Percentiles rank a stretch among this genome's conserved stretches.
Evolutionary conservation across 1,284 basidiomycete species (phyloP).

Genomic region (Coniferiporia weirii): DNA sequence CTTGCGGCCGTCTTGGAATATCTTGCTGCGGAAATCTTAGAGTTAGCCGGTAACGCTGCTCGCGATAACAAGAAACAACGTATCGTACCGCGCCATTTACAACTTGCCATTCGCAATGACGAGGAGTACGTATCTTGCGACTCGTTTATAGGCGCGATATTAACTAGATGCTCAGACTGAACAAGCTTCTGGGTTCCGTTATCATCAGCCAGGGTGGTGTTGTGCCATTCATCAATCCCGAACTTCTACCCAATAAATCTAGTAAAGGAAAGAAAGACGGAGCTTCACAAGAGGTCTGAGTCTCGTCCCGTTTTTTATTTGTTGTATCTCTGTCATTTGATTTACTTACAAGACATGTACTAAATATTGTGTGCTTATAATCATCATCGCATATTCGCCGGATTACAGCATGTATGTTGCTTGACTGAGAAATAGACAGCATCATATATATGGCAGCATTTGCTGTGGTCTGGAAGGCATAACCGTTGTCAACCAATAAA

Average conservation of each 20-base stretch:
- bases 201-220: constrained; percentile 86
- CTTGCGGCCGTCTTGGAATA: constrained; percentile 83
- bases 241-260: constrained; percentile 66
- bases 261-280: constrained; percentile 49
- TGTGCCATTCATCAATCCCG: constrained; percentile 60
- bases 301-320: not conserved
- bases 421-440: not conserved
- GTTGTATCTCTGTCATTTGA: constrained; percentile 5
- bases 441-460: not conserved
- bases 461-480: not conserved
- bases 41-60: constrained; percentile 81
- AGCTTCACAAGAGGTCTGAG: constrained; percentile 37
- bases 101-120: constrained; percentile 82
- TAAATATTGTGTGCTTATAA: constrained; percentile 23
- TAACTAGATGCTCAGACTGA: constrained; percentile 37
- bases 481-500: not conserved
- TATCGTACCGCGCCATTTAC: constrained; percentile 81
- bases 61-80: constrained; percentile 75
- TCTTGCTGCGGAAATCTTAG: constrained; percentile 83
- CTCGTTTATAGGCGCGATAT: constrained; percentile 4
- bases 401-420: not conserved
- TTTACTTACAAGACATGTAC: constrained; percentile 13
- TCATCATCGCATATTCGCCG: constrained; percentile 1
- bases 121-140: constrained; percentile 50
- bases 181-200: constrained; percentile 71